These are phyloP conservation scores for Climacium dendroides DNA, from an alignment of 225 moss, liverwort and hornwort genomes.

Conservation along the genomic window DNA sequence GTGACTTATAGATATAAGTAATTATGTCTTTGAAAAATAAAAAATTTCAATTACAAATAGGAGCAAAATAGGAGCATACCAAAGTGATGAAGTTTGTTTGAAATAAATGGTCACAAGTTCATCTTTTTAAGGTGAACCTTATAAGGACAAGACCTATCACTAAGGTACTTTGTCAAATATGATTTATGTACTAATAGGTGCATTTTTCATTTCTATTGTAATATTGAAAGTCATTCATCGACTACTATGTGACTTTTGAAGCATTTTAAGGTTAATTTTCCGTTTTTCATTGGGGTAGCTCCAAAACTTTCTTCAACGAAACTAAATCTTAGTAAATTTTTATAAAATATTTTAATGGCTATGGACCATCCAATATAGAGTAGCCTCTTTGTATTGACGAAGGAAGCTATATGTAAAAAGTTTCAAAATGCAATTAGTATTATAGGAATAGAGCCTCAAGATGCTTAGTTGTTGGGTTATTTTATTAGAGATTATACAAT, in stretches of 20 bases:
- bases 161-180: neutral
- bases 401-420: neutral
- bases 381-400: too few species aligned
- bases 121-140: rapidly evolving
- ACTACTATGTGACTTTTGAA: neutral
- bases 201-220: neutral
- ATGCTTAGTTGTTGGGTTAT: neutral
- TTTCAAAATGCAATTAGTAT: neutral
- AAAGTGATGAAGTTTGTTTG: neutral
- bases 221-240: neutral
- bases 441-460: neutral
- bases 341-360: too few species aligned
- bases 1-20: neutral
- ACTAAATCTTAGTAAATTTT: neutral
- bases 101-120: rapidly evolving
- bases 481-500: too few species aligned
- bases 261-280: neutral
- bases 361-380: neutral
- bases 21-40: neutral
- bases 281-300: rapidly evolving
- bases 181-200: neutral
- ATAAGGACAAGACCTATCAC: neutral
- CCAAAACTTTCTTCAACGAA: neutral
- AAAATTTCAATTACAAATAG: too few species aligned
- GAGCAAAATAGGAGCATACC: neutral